phyloP scores from a whole-genome alignment of 139 green algal genomes.

The Desmodesmus armatus region DNA sequence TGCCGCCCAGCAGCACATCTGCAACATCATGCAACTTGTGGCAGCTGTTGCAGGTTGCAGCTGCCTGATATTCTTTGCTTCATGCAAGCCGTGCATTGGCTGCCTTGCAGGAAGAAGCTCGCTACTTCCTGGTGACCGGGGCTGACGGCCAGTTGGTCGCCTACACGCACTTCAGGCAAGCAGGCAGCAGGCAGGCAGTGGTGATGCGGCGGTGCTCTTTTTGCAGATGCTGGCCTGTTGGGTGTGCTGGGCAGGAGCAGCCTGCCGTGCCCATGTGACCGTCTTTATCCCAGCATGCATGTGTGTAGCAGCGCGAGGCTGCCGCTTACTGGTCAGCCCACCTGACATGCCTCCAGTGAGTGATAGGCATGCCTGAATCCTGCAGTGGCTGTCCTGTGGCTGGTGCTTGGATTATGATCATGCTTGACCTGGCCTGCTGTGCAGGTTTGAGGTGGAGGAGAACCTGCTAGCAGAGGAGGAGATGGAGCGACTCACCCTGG shows the following conservation, averaged over 20 bases:
- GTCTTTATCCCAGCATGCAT: too few species aligned
- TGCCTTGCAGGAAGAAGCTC: conserved; percentile 27
- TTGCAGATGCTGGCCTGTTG: too few species aligned
- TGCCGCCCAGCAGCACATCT: neutral
- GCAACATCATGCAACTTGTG: neutral
- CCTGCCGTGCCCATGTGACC: too few species aligned
- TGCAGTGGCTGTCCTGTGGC: neutral
- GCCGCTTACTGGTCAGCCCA: too few species aligned
- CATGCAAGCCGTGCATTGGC: neutral
- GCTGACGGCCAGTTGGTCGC: conserved; percentile 16
- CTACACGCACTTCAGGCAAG: conserved; percentile 40
- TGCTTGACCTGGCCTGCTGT: neutral
- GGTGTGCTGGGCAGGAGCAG: too few species aligned
- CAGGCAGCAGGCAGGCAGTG: neutral
- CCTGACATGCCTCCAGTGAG: too few species aligned
- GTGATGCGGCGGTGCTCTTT: too few species aligned
- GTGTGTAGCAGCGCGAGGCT: too few species aligned
- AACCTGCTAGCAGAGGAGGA: conserved; percentile 11
- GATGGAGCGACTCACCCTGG: conserved; percentile 17
- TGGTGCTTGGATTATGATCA: too few species aligned
- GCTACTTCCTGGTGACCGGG: conserved; percentile 25
- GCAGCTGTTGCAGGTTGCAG: neutral
- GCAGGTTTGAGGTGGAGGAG: conserved; percentile 52
- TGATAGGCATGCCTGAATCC: too few species aligned
- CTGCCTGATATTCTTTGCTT: neutral